Percentiles rank a stretch among this genome's conserved stretches.
Evolutionary conservation across 2,329 filamentous ascomycete genomes (phyloP).

Genomic region (Cryphonectria carpinicola): DNA sequence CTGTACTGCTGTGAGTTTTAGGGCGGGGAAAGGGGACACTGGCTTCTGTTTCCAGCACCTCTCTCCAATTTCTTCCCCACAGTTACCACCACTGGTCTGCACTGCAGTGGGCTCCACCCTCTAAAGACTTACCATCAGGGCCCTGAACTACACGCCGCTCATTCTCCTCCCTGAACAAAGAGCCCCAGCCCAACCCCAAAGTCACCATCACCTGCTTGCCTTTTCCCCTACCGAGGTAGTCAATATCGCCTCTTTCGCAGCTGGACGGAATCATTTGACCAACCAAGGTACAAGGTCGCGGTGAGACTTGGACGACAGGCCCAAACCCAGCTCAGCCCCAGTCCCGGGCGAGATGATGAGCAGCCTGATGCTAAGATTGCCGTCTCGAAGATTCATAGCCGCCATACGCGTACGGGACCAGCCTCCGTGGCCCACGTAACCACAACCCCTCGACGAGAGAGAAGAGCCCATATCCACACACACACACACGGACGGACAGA

Average conservation of each 20-base stretch:
- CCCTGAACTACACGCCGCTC: background rate
- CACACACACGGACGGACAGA: background rate
- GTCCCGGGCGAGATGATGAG: slow-evolving; percentile 16
- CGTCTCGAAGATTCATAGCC: background rate
- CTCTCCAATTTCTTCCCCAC: background rate
- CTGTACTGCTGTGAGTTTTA: background rate
- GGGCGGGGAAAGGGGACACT: background rate
- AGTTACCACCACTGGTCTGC: background rate
- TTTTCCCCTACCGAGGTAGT: background rate
- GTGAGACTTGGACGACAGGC: slow-evolving; percentile 20
- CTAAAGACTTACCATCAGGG: background rate
- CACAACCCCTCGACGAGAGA: background rate
- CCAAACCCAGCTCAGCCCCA: background rate
- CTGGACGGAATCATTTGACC: background rate
- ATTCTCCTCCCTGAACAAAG: background rate
- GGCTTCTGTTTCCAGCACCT: background rate
- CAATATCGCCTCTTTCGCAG: background rate
- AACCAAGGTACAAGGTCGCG: background rate
- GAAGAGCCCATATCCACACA: background rate
- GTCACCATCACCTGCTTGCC: background rate
- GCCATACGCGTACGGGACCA: slow-evolving; percentile 6
- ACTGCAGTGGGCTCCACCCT: background rate
- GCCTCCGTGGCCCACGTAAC: slow-evolving; percentile 7
- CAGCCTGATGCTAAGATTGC: slow-evolving; percentile 16
- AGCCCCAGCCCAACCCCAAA: background rate